Conservation (phyloP, 805 yeast species). For the Grigorovia transvaalensis region DNA sequence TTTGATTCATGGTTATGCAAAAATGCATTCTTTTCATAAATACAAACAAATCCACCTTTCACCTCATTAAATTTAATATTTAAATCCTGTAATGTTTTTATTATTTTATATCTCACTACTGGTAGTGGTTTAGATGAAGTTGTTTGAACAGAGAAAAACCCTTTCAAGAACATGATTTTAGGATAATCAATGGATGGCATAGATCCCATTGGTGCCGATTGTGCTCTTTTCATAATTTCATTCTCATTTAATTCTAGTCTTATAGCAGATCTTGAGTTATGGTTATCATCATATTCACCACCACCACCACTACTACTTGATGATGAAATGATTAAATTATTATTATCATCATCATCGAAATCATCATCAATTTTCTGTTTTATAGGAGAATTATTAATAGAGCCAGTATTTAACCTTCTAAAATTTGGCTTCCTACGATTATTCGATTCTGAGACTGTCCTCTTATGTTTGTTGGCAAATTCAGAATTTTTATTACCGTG, state of each 20-base stretch:
- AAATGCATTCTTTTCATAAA: constrained; percentile 11
- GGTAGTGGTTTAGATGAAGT: constrained; percentile 89
- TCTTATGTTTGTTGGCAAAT: neutral
- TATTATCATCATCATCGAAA: neutral
- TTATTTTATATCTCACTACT: constrained; percentile 73
- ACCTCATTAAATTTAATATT: constrained; percentile 80
- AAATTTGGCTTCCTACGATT: neutral
- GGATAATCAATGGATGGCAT: constrained; percentile 95
- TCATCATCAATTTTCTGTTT: neutral
- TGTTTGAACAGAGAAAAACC: constrained; percentile 88
- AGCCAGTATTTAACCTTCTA: neutral
- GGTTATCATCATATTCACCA: neutral
- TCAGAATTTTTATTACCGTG: neutral
- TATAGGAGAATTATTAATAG: neutral
- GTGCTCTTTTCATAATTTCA: constrained; percentile 36
- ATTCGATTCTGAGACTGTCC: constrained; percentile 1
- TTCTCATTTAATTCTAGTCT: constrained; percentile 31
- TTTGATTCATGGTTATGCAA: neutral
- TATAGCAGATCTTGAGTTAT: neutral
- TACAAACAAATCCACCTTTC: constrained; percentile 89
- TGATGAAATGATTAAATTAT: neutral
- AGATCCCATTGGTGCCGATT: constrained; percentile 53
- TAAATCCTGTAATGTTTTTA: constrained; percentile 58
- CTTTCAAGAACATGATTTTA: constrained; percentile 78
- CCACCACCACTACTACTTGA: neutral